A percentile compares a stretch with the other conserved stretches of the same genome.
phyloP scores from a whole-genome alignment of 2,329 filamentous ascomycete genomes.

The Fusarium penzigii region DNA sequence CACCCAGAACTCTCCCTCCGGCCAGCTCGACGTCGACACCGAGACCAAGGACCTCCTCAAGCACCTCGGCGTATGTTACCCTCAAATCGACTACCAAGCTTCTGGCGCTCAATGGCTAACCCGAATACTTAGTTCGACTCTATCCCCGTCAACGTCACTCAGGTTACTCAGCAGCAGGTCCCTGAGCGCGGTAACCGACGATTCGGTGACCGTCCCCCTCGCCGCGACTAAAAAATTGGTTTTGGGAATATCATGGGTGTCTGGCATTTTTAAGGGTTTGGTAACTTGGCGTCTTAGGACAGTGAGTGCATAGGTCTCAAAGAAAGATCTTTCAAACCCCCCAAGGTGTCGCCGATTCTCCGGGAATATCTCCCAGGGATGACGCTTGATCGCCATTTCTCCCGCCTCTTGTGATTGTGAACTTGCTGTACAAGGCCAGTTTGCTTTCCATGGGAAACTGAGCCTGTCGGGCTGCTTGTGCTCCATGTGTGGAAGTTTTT shows the following conservation, averaged over 20 bases:
- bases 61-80: constrained; percentile 87
- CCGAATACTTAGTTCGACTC: constrained; percentile 75
- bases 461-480: constrained; percentile 6
- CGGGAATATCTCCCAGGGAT: constrained; percentile 54
- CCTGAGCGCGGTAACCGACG: constrained; percentile 77
- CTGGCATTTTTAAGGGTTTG: constrained; percentile 46
- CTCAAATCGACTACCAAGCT: not conserved
- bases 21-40: constrained; percentile 90
- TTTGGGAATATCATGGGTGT: constrained; percentile 40
- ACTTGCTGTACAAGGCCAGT: constrained; percentile 21
- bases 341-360: constrained; percentile 91
- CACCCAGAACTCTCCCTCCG: constrained; percentile 88
- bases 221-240: constrained; percentile 39
- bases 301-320: constrained; percentile 61
- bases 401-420: constrained; percentile 31
- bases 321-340: constrained; percentile 59
- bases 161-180: constrained; percentile 85
- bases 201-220: constrained; percentile 65
- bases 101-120: constrained; percentile 30
- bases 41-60: constrained; percentile 99
- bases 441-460: constrained; percentile 13
- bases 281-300: constrained; percentile 58
- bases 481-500: not conserved
- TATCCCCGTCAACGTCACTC: constrained; percentile 94
- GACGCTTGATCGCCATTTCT: constrained; percentile 90